These are phyloP conservation scores for Nitzschia putrida DNA, from an alignment of 108 stramenopile species.

Conservation along the genomic window DNA sequence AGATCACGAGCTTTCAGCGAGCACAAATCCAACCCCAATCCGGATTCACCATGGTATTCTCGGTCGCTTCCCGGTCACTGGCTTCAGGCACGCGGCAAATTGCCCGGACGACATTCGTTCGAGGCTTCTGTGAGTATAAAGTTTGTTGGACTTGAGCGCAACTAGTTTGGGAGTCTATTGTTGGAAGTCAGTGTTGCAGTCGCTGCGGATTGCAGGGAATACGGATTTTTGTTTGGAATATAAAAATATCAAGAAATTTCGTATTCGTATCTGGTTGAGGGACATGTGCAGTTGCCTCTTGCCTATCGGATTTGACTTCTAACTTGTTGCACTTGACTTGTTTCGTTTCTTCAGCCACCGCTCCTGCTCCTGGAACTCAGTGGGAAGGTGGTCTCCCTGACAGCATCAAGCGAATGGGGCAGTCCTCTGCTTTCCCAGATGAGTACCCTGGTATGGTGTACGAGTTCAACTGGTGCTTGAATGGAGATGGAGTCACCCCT, in stretches of 20 bases:
- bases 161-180: no score
- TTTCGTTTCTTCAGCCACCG: slow-evolving; percentile 11
- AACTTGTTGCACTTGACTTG: not conserved
- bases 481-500: slow-evolving; percentile 86
- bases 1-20: not conserved
- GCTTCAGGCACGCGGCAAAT: slow-evolving; percentile 22
- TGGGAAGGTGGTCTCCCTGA: slow-evolving; percentile 61
- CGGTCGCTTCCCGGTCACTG: slow-evolving; percentile 15
- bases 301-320: not conserved
- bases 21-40: not conserved
- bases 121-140: slow-evolving; percentile 30
- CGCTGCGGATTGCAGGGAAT: no score
- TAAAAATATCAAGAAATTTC: slow-evolving; percentile 1
- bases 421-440: slow-evolving; percentile 65
- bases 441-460: slow-evolving; percentile 88
- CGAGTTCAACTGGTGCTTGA: slow-evolving; percentile 87
- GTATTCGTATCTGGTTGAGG: no score
- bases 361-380: slow-evolving; percentile 7
- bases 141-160: not conserved
- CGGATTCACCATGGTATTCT: slow-evolving; percentile 22
- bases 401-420: slow-evolving; percentile 64
- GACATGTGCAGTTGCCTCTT: no score
- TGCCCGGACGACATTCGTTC: slow-evolving; percentile 22
- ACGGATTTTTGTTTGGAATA: slow-evolving; percentile 19
- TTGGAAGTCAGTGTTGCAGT: no score